Evolutionary conservation across 2,329 filamentous ascomycete genomes (phyloP), one percentile per base, ranked within the genome.

Genomic region (Erysiphe neolycopersici): DNA sequence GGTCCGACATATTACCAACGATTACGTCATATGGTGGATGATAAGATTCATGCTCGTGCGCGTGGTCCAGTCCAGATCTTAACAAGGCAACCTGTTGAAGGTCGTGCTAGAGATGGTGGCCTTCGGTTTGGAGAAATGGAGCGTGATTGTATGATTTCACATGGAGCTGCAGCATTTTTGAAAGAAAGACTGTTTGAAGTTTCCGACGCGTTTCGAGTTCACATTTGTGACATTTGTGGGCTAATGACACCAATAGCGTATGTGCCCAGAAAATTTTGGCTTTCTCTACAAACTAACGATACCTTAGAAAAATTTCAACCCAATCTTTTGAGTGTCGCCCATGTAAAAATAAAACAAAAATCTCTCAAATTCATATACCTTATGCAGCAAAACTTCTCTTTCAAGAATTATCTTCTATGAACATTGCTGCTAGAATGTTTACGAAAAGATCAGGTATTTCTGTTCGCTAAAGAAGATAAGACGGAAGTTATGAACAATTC

Each of bases 131-230:
- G 89, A 76, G 89, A 98, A 68, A 98, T 98, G 89, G 91, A 98
- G 64, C 87, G 91, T 65, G 91, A 98, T 73, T 98, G 89, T 61
- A 98, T 98, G 89, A 98, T 98, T 66, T 84, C 91, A n/a, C 91
- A 98, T 60, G 89, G 89, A 58, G 89, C 91, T 3, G 87, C 83
- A 44, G 79, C 85, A 1, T 98, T 98, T 71, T 64, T 98, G 57
- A 98, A 98, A 65, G 89, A 98, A 67, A 75, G 89, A 55, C 64
- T 98, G 46, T 94, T 98, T 56, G 87, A 95, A 59, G 89, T 98
- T 42, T 93, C 83, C 43, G 89, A 98, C 64, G 87, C 89, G 33
- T 98, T 95, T 71, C 72, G 85, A 60, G 89, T 98, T 47, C 89
- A 98, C 62, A 79, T 98, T 56, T 98, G 89, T 64, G 89, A 98